Evolutionary conservation across 2,329 filamentous ascomycete species (phyloP), one percentile per base, ranked within the genome.

Genomic region (Thielaviopsis ethacetica): DNA sequence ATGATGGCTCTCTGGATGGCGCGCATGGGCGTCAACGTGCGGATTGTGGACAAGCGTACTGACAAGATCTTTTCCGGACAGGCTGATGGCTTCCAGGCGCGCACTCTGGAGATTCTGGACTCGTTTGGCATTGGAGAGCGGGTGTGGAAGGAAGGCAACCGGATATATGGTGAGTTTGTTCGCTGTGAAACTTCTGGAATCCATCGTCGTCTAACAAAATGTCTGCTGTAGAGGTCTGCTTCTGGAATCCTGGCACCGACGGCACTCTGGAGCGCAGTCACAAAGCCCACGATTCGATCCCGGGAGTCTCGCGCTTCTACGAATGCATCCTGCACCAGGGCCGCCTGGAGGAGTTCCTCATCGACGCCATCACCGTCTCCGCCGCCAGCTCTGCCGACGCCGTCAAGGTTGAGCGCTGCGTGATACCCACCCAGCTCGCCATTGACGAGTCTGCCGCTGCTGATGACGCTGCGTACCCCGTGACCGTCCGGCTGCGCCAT

Each of bases 31-130:
- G 64, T 75, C 57, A 66, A 68, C 17, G 66, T 72, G 3, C 70
- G 73, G n/a, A 71, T 75, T 38, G 66, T 76, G n/a, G 74, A 76
- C 65, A 75, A 75, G 65, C 68, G 73, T 30, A 67, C 68, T 26
- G 63, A 66, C 62, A 67, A 72, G 62, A 65, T 75, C 44, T 71
- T 69, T 62, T 68, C 67, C 5, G 71, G 72, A 19, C 71, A 75
- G 63, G 70, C 73, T 38, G 71, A 75, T 62, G 71, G 73, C 53
- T 67, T 85, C 2, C 81, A 86, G 69, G 78, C 76, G 61, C 79
- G 84, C 3, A 85, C 81, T 0, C 72, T 87, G 1, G 83, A 89
- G 68, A 85, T 88, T n/a, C 80, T 88, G 59, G 83, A 89, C 64
- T 82, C 79, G 55, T 85, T 89, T 63, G 84, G 81, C 0, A 79